Conservation (phyloP, 148 eudicot species). For the Simmondsia chinensis region DNA sequence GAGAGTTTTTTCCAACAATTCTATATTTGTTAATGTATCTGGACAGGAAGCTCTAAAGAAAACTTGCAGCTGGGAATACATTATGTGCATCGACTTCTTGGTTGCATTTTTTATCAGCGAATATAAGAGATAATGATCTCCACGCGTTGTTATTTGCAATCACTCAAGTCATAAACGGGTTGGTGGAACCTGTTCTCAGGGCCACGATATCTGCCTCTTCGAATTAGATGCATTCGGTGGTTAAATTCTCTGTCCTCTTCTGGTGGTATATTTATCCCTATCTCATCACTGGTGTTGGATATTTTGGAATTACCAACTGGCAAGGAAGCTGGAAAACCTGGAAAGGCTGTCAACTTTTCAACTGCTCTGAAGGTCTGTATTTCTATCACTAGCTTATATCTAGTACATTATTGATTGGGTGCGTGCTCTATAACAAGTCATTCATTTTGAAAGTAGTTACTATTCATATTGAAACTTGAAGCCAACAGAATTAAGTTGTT, state of each 20-base stretch:
- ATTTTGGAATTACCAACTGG: constrained; percentile 55
- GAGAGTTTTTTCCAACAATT: neutral
- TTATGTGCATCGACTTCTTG: constrained; percentile 75
- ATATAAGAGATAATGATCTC: constrained; percentile 50
- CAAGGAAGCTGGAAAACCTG: constrained; percentile 51
- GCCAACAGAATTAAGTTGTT: too few species aligned
- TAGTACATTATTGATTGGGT: neutral
- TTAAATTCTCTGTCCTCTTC: constrained; percentile 63
- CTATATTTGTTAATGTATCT: constrained; percentile 1
- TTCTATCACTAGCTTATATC: neutral
- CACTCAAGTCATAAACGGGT: constrained; percentile 69
- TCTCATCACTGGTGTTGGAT: constrained; percentile 61
- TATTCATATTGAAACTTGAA: too few species aligned
- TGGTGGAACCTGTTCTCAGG: constrained; percentile 64
- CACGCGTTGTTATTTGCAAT: constrained; percentile 40
- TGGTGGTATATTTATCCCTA: constrained; percentile 66
- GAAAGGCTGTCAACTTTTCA: constrained; percentile 28
- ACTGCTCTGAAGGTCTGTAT: constrained; percentile 61
- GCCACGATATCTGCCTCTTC: constrained; percentile 71
- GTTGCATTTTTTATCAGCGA: constrained; percentile 57
- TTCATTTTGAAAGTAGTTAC: too few species aligned
- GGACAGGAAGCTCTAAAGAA: constrained; percentile 76
- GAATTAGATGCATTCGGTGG: constrained; percentile 79
- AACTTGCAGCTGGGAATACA: constrained; percentile 83
- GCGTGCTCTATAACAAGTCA: neutral